These are phyloP conservation scores for Spencermartinsiella ligniputridi DNA, from an alignment of 1,139 yeast species.

Conservation along the genomic window DNA sequence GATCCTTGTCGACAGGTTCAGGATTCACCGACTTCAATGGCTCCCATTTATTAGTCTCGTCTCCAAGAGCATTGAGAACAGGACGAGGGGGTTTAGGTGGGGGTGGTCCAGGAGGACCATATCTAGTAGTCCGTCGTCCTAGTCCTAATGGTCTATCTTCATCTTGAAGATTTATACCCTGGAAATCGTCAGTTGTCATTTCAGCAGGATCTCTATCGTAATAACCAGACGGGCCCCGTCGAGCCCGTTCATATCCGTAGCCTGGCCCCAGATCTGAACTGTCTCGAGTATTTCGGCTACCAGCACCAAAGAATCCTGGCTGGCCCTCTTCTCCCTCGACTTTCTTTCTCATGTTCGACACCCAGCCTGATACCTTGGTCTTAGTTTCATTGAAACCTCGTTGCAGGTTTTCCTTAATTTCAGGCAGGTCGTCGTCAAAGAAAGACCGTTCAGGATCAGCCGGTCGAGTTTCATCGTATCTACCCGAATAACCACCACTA, in stretches of 20 bases:
- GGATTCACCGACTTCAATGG: slow-evolving; percentile 56
- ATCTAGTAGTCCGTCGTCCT: slow-evolving; percentile 2
- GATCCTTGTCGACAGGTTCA: slow-evolving; percentile 55
- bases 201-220: slow-evolving; percentile 26
- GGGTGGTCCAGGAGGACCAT: slow-evolving; percentile 14
- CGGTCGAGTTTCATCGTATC: slow-evolving; percentile 26
- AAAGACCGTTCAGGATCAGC: slow-evolving; percentile 35
- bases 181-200: slow-evolving; percentile 49
- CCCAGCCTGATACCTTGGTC: slow-evolving; percentile 75
- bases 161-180: slow-evolving; percentile 49
- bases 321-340: slow-evolving; percentile 37
- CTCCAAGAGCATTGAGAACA: slow-evolving; percentile 31
- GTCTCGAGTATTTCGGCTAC: slow-evolving; percentile 13
- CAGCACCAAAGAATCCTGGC: slow-evolving; percentile 21
- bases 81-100: slow-evolving; percentile 17
- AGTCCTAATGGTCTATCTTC: slow-evolving; percentile 36
- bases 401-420: slow-evolving; percentile 62
- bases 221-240: slow-evolving; percentile 13
- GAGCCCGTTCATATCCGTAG: neutral
- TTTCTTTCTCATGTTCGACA: slow-evolving; percentile 63
- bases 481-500: slow-evolving; percentile 24
- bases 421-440: slow-evolving; percentile 59
- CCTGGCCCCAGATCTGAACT: slow-evolving; percentile 6
- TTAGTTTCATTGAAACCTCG: slow-evolving; percentile 85
- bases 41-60: slow-evolving; percentile 49